These are phyloP conservation scores for Brassica incana DNA, from an alignment of 345 rosid genomes.

Conservation along the genomic window DNA sequence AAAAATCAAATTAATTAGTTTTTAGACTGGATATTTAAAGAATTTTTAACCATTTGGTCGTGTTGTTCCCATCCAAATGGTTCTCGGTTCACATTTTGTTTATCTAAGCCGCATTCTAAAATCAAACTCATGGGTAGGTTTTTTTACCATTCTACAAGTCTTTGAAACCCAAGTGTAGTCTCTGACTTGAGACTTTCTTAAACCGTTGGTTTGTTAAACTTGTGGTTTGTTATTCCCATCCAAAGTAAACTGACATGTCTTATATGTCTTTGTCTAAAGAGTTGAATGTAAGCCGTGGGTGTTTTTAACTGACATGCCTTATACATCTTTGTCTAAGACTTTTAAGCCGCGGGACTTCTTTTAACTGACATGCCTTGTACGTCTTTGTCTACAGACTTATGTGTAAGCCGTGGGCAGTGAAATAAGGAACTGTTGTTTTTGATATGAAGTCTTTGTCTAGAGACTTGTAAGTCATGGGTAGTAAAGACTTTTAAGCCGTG, in stretches of 20 bases:
- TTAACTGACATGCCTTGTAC: neutral
- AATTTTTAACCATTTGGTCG: neutral
- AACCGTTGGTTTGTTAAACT: neutral
- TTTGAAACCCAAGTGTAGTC: neutral
- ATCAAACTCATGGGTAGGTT: neutral
- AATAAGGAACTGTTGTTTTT: too few species aligned
- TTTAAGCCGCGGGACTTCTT: neutral
- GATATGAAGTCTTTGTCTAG: neutral
- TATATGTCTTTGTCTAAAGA: neutral
- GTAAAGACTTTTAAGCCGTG: too few species aligned
- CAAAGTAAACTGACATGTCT: neutral
- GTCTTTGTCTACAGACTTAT: neutral
- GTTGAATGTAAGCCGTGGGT: neutral
- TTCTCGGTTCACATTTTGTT: neutral
- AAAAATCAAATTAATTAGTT: neutral
- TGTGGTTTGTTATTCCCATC: too few species aligned
- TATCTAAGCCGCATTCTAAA: neutral
- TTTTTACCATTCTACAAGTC: neutral
- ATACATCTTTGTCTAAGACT: too few species aligned
- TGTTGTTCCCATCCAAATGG: neutral
- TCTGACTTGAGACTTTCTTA: neutral
- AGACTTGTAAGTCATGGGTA: neutral
- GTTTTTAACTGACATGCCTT: neutral
- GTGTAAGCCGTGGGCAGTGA: neutral
- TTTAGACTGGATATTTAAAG: neutral